Conservation (phyloP, 345 rosid genomes). For the Durio zibethinus region DNA sequence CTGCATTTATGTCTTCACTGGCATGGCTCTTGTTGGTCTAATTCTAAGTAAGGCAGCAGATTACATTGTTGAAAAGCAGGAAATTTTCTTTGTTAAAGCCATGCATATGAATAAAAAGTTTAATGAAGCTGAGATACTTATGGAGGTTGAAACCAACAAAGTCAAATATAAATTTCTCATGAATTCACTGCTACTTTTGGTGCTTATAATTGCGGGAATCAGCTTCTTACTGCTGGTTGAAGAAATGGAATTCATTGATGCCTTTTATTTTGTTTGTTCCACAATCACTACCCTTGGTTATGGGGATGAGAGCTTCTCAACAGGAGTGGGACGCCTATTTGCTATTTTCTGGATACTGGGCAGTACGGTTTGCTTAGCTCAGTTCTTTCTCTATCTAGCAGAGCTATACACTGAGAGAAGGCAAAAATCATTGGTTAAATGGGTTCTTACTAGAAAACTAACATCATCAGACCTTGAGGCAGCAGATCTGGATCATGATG, state of each 20-base stretch:
- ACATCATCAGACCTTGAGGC: slow-evolving; percentile 40
- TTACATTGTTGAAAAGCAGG: slow-evolving; percentile 48
- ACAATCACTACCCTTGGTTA: slow-evolving; percentile 56
- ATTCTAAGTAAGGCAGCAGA: slow-evolving; percentile 53
- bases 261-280: slow-evolving; percentile 52
- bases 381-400: slow-evolving; percentile 49
- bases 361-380: slow-evolving; percentile 49
- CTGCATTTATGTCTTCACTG: slow-evolving; percentile 39
- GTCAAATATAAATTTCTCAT: slow-evolving; percentile 33
- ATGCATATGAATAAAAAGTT: slow-evolving; percentile 28
- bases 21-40: slow-evolving; percentile 48
- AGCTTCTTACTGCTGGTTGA: slow-evolving; percentile 34
- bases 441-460: slow-evolving; percentile 33
- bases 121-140: slow-evolving; percentile 29
- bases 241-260: slow-evolving; percentile 33
- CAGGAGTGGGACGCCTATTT: slow-evolving; percentile 39
- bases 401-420: slow-evolving; percentile 35
- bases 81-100: slow-evolving; percentile 38
- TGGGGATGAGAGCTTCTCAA: slow-evolving; percentile 59
- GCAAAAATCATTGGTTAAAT: slow-evolving; percentile 29
- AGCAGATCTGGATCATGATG: slow-evolving; percentile 47
- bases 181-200: slow-evolving; percentile 19
- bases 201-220: slow-evolving; percentile 37
- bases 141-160: slow-evolving; percentile 35
- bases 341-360: slow-evolving; percentile 55